A percentile compares a stretch with the other conserved stretches of the same genome.
Conservation (phyloP, 164 flowering plant genomes). For the Vitis labrusca region DNA sequence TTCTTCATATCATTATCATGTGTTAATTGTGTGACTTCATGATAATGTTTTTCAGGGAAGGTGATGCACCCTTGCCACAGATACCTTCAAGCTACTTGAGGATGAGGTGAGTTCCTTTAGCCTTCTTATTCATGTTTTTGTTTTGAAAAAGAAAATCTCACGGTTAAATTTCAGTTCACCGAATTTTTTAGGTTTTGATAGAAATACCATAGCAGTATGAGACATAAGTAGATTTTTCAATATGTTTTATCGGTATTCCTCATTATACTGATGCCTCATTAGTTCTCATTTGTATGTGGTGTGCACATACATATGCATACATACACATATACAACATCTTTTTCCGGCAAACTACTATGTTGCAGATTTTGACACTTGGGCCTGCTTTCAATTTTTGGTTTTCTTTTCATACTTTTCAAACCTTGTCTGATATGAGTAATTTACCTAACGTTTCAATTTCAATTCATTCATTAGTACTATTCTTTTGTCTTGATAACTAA, state of each 20-base stretch:
- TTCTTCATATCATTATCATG: neutral
- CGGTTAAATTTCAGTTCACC: neutral
- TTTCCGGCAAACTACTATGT: neutral
- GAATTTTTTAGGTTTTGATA: neutral
- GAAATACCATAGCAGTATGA: neutral
- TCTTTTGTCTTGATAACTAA: neutral
- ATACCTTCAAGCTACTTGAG: constrained; percentile 51
- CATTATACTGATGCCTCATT: neutral
- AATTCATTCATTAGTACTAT: neutral
- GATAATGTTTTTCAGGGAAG: constrained; percentile 26
- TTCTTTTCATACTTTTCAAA: neutral
- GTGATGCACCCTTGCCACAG: constrained; percentile 52
- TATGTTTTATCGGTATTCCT: neutral
- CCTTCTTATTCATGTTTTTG: neutral
- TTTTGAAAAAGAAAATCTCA: neutral
- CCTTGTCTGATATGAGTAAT: neutral
- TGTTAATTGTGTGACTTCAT: constrained; percentile 3
- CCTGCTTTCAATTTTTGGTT: neutral
- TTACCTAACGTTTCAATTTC: neutral
- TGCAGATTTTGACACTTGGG: neutral
- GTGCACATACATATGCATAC: neutral
- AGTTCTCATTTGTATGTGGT: neutral
- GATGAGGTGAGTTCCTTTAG: constrained; percentile 36
- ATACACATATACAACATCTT: neutral
- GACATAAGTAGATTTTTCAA: too few species aligned